Evolutionary conservation across 768 basidiomycete species (phyloP).

Genomic region (Auriscalpium microsporum): DNA sequence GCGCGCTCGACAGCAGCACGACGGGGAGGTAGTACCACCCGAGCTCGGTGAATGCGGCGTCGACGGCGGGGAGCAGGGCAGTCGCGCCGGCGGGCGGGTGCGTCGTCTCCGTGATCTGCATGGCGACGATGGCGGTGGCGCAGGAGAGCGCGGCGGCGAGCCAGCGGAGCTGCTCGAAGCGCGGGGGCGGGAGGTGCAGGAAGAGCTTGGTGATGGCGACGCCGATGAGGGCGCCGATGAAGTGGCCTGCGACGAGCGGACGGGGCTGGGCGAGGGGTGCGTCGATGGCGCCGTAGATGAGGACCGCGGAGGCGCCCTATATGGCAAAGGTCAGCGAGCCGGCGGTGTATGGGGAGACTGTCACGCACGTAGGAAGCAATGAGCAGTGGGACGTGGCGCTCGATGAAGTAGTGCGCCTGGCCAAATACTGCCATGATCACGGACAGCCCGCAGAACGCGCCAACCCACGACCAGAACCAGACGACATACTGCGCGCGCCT

Average conservation of each 20-base stretch:
- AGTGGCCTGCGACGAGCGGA: conserved; percentile 42
- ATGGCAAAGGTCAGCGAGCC: not conserved
- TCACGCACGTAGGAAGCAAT: conserved; percentile 39
- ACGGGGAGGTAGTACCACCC: conserved; percentile 49
- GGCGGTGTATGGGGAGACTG: not conserved
- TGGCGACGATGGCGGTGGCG: conserved; percentile 26
- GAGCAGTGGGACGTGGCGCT: conserved; percentile 37
- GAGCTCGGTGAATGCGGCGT: conserved; percentile 20
- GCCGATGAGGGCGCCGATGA: conserved; percentile 40
- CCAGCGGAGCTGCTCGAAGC: conserved; percentile 39
- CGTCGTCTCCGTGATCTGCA: conserved; percentile 44
- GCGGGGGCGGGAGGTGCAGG: conserved; percentile 33
- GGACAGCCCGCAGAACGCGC: conserved; percentile 41
- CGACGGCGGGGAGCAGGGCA: conserved; percentile 39
- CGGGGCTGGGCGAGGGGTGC: conserved; percentile 46
- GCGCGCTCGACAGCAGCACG: conserved; percentile 37
- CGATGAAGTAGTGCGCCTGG: conserved; percentile 38
- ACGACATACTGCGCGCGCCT: conserved; percentile 28
- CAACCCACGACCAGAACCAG: conserved; percentile 47
- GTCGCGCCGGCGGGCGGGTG: conserved; percentile 57
- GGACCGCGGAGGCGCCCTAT: conserved; percentile 48
- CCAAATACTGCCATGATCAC: conserved; percentile 42
- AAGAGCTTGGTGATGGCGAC: conserved; percentile 46
- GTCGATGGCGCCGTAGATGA: conserved; percentile 47
- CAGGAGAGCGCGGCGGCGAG: conserved; percentile 39